phyloP scores from a whole-genome alignment of 495 filamentous ascomycete species.

The Tuber borchii region DNA sequence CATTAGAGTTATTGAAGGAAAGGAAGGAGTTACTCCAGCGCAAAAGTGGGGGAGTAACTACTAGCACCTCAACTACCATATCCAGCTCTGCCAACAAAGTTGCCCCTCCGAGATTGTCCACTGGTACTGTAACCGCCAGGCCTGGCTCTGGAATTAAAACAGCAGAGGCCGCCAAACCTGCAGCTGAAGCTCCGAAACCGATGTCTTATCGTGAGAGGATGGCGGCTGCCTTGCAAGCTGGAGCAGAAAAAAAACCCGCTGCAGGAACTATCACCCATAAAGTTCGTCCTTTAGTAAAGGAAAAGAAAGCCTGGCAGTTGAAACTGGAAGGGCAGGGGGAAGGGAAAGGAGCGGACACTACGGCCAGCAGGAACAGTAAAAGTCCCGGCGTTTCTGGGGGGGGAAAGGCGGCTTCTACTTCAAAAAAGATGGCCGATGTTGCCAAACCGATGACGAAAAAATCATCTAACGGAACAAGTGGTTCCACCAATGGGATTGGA shows the following conservation, averaged over 20 bases:
- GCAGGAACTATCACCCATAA: conserved; percentile 39
- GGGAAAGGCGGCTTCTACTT: conserved; percentile 30
- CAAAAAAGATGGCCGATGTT: conserved; percentile 18
- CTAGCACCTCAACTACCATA: conserved; percentile 1
- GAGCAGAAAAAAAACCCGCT: conserved; percentile 33
- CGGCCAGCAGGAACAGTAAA: conserved; percentile 35
- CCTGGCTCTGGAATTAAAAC: conserved; percentile 14
- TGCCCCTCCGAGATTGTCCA: conserved; percentile 22
- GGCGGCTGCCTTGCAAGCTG: conserved; percentile 31
- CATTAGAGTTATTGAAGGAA: conserved; percentile 31
- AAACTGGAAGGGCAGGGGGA: conserved; percentile 36
- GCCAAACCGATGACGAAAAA: conserved; percentile 25
- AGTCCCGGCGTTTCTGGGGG: conserved; percentile 36
- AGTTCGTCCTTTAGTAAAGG: conserved; percentile 32
- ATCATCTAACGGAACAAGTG: not conserved
- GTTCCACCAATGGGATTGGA: conserved; percentile 20
- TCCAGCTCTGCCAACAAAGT: conserved; percentile 13
- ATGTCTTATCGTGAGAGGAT: conserved; percentile 19
- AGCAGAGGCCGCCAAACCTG: conserved; percentile 22
- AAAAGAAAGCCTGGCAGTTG: conserved; percentile 41
- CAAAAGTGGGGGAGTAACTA: conserved; percentile 14
- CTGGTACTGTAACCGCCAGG: conserved; percentile 13
- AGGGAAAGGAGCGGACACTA: conserved; percentile 25
- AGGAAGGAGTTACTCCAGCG: conserved; percentile 30
- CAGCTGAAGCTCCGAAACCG: conserved; percentile 14